Base-by-base conservation (phyloP, 1,139 yeast species). In the Yamadazyma pseudoaaseri region DNA sequence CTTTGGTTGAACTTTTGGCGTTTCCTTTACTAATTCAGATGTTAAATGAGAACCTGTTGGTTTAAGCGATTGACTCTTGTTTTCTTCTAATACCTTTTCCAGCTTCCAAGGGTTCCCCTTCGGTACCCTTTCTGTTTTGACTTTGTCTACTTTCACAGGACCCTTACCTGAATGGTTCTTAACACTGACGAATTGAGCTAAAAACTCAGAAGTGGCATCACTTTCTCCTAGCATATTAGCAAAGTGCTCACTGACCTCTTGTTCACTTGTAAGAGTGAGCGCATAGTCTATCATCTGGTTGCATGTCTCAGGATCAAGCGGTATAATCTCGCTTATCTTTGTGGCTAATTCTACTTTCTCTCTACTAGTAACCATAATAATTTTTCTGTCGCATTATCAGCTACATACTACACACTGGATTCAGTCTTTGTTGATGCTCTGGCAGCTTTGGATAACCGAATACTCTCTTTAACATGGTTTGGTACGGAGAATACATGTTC, bases 201-300 rank as follows among this genome's bases (percentile, higher is more conserved):
- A 56, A 43, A 76, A 72, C 6, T 55, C 49, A 18, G 66, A 47
- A 1, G 76, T 56, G 10, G 61, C 70, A 11, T 70, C 71, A 11
- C 77, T 65, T 36, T 76, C 76, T 3, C 84, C 84, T 14, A 78
- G 50, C 13, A 79, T 51, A 33, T 75, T 73, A 15, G 70, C 47
- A 45, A 78, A 74, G 50, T 79, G 79, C 20, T 59, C 60, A 18
- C 62, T 62, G 11, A 75, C 61, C 12, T 66, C 75, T 3, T 62
- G 58, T 31, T 74, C 68, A 0, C 65, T 47, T 5, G 62, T 61
- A 12, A 76, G 56, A 3, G 62, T 50, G 10, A 70, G 49, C 0
- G 78, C 70, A 44, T 75, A 75, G 7, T 69, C 70, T 4, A 77
- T 58, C 60, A 77, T 66, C 45, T 77, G 56, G 26, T 35, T 39